Conservation (phyloP, 371 early-diverging fungal genomes). For the Syncephalastrum sp. region DNA sequence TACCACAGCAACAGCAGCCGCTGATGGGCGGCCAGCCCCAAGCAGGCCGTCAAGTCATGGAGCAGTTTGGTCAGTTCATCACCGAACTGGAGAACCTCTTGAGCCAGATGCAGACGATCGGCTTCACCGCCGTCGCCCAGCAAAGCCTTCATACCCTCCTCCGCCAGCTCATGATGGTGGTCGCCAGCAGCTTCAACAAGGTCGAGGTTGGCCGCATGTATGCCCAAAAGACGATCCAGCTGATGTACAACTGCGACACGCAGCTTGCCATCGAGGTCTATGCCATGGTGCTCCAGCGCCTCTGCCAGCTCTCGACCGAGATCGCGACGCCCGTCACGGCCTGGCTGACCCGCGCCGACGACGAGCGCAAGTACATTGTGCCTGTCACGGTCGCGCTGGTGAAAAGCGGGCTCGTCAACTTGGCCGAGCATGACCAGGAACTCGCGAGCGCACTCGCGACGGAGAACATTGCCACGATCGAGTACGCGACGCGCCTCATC, state of each 20-base stretch:
- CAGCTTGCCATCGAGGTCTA: slow-evolving; percentile 78
- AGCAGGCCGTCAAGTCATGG: slow-evolving; percentile 58
- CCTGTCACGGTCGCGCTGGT: slow-evolving; percentile 82
- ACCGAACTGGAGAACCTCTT: slow-evolving; percentile 76
- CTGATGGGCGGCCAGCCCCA: not conserved
- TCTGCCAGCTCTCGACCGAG: slow-evolving; percentile 78
- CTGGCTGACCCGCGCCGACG: slow-evolving; percentile 94
- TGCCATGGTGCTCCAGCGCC: slow-evolving; percentile 72
- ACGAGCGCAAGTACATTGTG: slow-evolving; percentile 90
- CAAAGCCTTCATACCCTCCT: slow-evolving; percentile 76
- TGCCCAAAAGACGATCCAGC: slow-evolving; percentile 84
- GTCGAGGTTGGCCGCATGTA: slow-evolving; percentile 80
- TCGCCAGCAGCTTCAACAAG: slow-evolving; percentile 65
- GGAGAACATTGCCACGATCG: slow-evolving; percentile 48
- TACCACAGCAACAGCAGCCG: not conserved
- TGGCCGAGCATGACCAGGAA: slow-evolving; percentile 85
- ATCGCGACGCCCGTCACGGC: slow-evolving; percentile 81
- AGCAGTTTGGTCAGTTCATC: slow-evolving; percentile 68
- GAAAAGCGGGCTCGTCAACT: slow-evolving; percentile 70
- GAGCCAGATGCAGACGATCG: slow-evolving; percentile 52
- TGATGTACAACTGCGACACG: slow-evolving; percentile 78
- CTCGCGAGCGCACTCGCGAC: slow-evolving; percentile 44
- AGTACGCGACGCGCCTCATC: slow-evolving; percentile 80
- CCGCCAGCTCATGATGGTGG: slow-evolving; percentile 69
- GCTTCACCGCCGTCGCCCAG: slow-evolving; percentile 65